Percentiles rank a stretch among this genome's conserved stretches.
Evolutionary conservation across 2,329 filamentous ascomycete species (phyloP).

Genomic region (Botrytis byssoidea): DNA sequence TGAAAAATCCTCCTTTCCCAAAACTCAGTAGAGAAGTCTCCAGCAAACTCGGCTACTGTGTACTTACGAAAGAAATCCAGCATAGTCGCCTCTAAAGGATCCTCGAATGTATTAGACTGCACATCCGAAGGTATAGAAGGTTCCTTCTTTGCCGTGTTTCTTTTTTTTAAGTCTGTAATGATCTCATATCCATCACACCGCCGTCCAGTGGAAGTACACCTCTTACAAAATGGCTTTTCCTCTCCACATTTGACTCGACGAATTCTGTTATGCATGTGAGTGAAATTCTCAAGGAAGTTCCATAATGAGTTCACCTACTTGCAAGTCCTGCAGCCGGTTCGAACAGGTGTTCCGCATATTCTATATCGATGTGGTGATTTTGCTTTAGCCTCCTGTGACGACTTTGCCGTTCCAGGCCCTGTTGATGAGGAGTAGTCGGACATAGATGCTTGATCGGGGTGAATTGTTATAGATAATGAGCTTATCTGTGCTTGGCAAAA

Average conservation of each 20-base stretch:
- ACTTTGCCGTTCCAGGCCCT: not conserved
- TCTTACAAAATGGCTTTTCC: conserved; percentile 36
- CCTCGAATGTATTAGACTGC: conserved; percentile 17
- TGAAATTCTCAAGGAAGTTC: not conserved
- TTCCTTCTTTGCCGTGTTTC: not conserved
- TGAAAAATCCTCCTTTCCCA: conserved; percentile 33
- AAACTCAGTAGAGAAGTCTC: conserved; percentile 33
- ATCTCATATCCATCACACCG: conserved; percentile 37
- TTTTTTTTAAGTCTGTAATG: not conserved
- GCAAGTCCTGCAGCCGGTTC: conserved; percentile 36
- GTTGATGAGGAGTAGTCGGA: not conserved
- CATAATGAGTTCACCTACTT: conserved; percentile 29
- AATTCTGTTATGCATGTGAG: conserved; percentile 29
- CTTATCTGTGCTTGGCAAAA: not conserved
- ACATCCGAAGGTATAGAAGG: not conserved
- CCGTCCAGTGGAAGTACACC: conserved; percentile 36
- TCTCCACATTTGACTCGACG: conserved; percentile 38
- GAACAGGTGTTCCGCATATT: conserved; percentile 36
- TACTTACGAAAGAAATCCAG: conserved; percentile 32
- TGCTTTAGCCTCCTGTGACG: conserved; percentile 21
- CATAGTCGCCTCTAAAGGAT: conserved; percentile 30
- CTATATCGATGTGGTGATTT: conserved; percentile 33
- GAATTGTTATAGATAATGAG: not conserved
- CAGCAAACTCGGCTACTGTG: conserved; percentile 32
- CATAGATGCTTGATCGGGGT: not conserved